Conservation (phyloP, 352 stramenopile genomes). For the Thraustochytrium striatum region DNA sequence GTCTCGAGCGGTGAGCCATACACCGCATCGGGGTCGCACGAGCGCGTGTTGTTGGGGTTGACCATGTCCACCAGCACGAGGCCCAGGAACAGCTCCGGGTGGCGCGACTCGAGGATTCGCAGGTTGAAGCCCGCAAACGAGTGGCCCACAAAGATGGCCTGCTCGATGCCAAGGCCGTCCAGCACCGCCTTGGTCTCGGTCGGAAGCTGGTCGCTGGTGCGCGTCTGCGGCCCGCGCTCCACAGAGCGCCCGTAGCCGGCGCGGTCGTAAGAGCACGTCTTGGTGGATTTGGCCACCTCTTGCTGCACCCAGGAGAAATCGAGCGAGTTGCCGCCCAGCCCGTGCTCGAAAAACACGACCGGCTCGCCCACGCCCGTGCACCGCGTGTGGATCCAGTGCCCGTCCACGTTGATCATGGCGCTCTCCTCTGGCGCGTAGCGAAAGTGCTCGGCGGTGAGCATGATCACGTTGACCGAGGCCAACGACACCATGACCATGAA, state of each 20-base stretch:
- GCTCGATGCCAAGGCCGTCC: background rate
- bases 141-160: slow-evolving; percentile 16
- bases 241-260: background rate
- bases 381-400: background rate
- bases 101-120: background rate
- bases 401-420: background rate
- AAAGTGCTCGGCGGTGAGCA: background rate
- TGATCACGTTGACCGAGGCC: background rate
- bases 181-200: background rate
- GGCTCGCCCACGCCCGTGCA: background rate
- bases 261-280: slow-evolving; percentile 20
- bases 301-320: slow-evolving; percentile 27
- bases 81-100: slow-evolving; percentile 7
- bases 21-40: background rate
- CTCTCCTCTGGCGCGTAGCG: background rate
- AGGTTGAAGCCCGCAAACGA: slow-evolving; percentile 15
- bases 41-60: background rate
- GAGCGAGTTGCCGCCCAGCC: slow-evolving; percentile 15
- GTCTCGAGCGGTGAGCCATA: background rate
- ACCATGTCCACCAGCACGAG: slow-evolving; percentile 9
- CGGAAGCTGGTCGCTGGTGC: background rate
- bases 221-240: background rate
- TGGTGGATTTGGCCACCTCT: background rate
- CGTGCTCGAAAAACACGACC: slow-evolving; percentile 3
- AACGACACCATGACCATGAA: background rate